Percentiles rank a stretch among this genome's conserved stretches.
phyloP scores from a whole-genome alignment of 2,329 filamentous ascomycete species.

The Xylaria digitata region DNA sequence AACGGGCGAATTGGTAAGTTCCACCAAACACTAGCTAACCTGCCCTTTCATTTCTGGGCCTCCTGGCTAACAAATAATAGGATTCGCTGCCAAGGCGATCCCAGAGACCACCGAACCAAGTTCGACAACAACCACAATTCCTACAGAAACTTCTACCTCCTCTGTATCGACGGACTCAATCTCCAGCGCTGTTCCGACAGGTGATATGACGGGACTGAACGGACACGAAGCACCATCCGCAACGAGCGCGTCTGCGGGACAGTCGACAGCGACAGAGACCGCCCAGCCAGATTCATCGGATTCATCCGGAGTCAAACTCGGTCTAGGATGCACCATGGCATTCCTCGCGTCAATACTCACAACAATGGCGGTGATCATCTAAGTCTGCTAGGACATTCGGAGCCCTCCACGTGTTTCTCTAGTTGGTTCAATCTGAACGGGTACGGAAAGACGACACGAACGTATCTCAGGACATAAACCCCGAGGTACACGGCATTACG shows the following conservation, averaged over 20 bases:
- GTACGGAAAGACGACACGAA: conserved; percentile 1
- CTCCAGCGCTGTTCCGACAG: conserved; percentile 29
- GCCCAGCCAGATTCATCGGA: conserved; percentile 41
- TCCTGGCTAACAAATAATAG: conserved; percentile 39
- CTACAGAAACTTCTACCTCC: conserved; percentile 40
- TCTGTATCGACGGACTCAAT: conserved; percentile 38
- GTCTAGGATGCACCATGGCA: conserved; percentile 36
- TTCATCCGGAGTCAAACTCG: conserved; percentile 39
- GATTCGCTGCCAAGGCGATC: conserved; percentile 53
- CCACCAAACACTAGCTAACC: not conserved
- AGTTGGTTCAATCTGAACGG: conserved; percentile 1
- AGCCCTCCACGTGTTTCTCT: conserved; percentile 14
- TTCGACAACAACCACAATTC: conserved; percentile 30
- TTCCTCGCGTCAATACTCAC: conserved; percentile 41
- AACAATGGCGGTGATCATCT: conserved; percentile 41
- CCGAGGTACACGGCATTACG: not conserved
- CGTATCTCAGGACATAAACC: not conserved
- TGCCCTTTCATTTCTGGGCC: not conserved
- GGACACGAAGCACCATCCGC: conserved; percentile 53
- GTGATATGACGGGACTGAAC: conserved; percentile 48
- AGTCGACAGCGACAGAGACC: conserved; percentile 42
- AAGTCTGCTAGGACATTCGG: conserved; percentile 16
- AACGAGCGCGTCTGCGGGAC: conserved; percentile 33
- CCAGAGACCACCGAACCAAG: conserved; percentile 25
- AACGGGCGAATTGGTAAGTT: conserved; percentile 69